Evolutionary conservation across 352 stramenopile genomes (phyloP).

Genomic region (Thalassiosira hispida): DNA sequence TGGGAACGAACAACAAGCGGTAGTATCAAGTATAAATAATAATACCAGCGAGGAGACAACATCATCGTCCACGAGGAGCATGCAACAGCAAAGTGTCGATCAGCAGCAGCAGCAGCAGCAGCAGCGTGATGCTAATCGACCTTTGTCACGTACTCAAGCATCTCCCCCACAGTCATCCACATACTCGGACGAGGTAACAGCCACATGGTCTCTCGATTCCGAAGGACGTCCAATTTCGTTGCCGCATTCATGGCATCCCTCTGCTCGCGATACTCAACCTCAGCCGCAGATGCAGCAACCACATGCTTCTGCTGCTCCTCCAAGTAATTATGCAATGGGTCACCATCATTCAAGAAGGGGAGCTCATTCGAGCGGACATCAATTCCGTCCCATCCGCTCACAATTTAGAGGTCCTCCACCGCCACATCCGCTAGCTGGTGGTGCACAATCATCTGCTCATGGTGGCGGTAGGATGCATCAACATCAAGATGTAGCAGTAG

Average conservation of each 20-base stretch:
- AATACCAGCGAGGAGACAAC: too few species aligned
- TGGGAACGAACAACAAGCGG: too few species aligned
- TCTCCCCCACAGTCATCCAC: not conserved
- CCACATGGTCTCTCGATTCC: slow-evolving; percentile 40
- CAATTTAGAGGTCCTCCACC: not conserved
- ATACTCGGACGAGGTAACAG: slow-evolving; percentile 1
- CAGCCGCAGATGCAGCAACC: not conserved
- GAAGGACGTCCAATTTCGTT: slow-evolving; percentile 32
- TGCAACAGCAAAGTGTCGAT: too few species aligned
- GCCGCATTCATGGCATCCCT: slow-evolving; percentile 45
- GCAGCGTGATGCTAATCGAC: not conserved
- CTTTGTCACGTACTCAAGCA: not conserved
- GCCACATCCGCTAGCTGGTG: not conserved
- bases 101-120: not conserved
- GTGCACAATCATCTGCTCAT: not conserved
- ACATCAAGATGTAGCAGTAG: not conserved
- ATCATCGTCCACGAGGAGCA: too few species aligned
- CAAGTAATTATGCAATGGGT: not conserved
- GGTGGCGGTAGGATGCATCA: too few species aligned
- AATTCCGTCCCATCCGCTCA: not conserved
- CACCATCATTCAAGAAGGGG: slow-evolving; percentile 15
- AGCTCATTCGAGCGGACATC: not conserved
- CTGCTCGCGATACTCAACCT: not conserved
- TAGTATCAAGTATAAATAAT: too few species aligned
- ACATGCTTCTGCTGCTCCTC: too few species aligned